Evolutionary conservation across 495 filamentous ascomycete genomes (phyloP).

Genomic region (Lophiotrema nucula): DNA sequence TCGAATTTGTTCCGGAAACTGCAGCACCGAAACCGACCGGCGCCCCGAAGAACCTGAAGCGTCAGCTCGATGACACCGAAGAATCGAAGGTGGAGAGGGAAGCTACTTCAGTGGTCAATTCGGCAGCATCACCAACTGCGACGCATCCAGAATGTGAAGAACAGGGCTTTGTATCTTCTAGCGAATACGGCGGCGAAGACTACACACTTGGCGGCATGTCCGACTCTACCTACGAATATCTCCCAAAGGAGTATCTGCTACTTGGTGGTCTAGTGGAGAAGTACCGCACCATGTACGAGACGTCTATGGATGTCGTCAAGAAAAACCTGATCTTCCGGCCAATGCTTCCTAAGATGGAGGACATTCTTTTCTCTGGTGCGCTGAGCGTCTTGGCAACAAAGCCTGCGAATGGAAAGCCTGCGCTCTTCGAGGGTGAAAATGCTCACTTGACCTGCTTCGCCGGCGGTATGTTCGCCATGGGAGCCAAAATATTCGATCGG

Average conservation of each 20-base stretch:
- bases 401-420: conserved; percentile 42
- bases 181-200: conserved; percentile 34
- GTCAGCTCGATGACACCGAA: conserved; percentile 23
- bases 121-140: conserved; percentile 3
- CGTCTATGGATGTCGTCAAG: conserved; percentile 65
- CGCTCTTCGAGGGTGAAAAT: conserved; percentile 56
- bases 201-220: conserved; percentile 82
- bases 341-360: conserved; percentile 71
- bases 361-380: conserved; percentile 71
- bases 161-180: conserved; percentile 36
- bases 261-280: conserved; percentile 79
- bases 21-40: not conserved
- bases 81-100: not conserved
- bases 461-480: conserved; percentile 91
- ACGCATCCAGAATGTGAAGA: conserved; percentile 35
- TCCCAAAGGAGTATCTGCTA: conserved; percentile 79
- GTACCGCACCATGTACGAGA: conserved; percentile 79
- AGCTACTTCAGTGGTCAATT: not conserved
- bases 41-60: not conserved
- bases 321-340: conserved; percentile 80
- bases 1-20: not conserved
- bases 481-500: conserved; percentile 80
- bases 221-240: conserved; percentile 93
- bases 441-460: conserved; percentile 86
- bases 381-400: conserved; percentile 44